Base-by-base conservation (phyloP, 345 rosid genomes). In the Litchi chinensis region DNA sequence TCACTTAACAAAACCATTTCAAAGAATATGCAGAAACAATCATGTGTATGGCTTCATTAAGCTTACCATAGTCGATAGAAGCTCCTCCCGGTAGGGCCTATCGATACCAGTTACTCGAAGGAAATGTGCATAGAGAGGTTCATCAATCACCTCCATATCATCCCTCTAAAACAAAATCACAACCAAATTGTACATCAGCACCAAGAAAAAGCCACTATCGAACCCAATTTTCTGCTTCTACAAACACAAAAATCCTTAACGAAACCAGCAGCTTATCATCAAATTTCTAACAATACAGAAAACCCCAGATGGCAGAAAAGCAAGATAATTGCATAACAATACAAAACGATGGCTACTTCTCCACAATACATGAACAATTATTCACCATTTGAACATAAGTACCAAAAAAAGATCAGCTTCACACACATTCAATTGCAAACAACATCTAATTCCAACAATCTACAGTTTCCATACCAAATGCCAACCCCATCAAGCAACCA, bases 91-190 rank as follows among this genome's bases (percentile, higher is more conserved):
- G 81, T 91, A 95, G 24, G 97, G 98, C 82, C 97, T 84, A 59
- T 89, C 87, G 63, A 76, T 32, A 64, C 94, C 87, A 2, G 93
- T 89, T 64, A 70, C 83, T 56, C 74, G 84, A 50, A 93, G 90
- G 83, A 88, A 91, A 74, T 80, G 77, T 41, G 89, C 91, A 77
- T 93, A 93, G 24, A 91, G 84, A 6, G 97, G 97, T 81, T 95
- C 95, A 46, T 95, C 97, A 3, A 90, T 85, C 80, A 91, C 93
- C 79, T 95, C 95, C 24, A 19, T 82, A 85, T 93, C 97, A 85
- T 89, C 91, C 88, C 96, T 95, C 98, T 93, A 62, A 37, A 75
- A 65, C 41, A 65, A 9, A 65, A 24, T 24, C 41, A 65, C 40
- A 66, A 65, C 70, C 28, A 66, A 66, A 66, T 18, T 18, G 21